phyloP scores from a whole-genome alignment of 2,329 filamentous ascomycete genomes.

The Hypomyces rosellus region DNA sequence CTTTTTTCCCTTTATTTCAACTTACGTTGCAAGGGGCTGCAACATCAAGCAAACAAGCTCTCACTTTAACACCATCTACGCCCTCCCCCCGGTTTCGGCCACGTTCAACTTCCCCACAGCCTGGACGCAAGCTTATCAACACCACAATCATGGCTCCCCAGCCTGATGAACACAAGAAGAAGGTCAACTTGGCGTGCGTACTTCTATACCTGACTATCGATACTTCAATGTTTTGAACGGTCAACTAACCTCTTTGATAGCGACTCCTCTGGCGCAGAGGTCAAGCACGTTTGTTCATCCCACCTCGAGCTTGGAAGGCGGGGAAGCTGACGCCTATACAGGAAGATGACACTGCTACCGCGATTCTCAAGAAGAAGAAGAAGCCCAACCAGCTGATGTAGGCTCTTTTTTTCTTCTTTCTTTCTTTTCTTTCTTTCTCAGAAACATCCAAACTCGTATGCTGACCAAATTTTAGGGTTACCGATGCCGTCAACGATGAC shows the following conservation, averaged over 20 bases:
- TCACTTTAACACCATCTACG: slow-evolving; percentile 5
- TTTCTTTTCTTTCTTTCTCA: too few species aligned
- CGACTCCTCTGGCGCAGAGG: slow-evolving; percentile 82
- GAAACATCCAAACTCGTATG: slow-evolving; percentile 1
- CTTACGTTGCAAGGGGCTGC: slow-evolving; percentile 1
- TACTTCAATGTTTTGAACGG: slow-evolving; percentile 4
- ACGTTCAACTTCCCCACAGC: slow-evolving; percentile 17
- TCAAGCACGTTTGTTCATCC: slow-evolving; percentile 63
- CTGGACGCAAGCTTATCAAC: slow-evolving; percentile 6
- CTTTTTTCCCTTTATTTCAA: not conserved
- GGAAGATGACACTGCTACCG: slow-evolving; percentile 88
- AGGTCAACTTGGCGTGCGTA: slow-evolving; percentile 74
- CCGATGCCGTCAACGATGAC: slow-evolving; percentile 97
- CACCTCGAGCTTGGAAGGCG: slow-evolving; percentile 11
- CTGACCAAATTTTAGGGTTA: slow-evolving; percentile 60
- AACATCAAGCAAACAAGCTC: not conserved
- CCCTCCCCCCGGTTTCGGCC: slow-evolving; percentile 13
- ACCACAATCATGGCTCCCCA: slow-evolving; percentile 60
- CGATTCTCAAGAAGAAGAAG: slow-evolving; percentile 99
- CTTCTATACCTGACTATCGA: slow-evolving; percentile 13
- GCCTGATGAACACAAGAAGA: slow-evolving; percentile 66
- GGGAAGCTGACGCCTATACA: slow-evolving; percentile 34
- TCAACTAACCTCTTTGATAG: slow-evolving; percentile 45
- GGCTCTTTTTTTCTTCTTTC: slow-evolving; percentile 24
- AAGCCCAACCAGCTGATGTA: slow-evolving; percentile 99